phyloP scores from a whole-genome alignment of 129 eudicot genomes.

The Escallonia rubra region DNA sequence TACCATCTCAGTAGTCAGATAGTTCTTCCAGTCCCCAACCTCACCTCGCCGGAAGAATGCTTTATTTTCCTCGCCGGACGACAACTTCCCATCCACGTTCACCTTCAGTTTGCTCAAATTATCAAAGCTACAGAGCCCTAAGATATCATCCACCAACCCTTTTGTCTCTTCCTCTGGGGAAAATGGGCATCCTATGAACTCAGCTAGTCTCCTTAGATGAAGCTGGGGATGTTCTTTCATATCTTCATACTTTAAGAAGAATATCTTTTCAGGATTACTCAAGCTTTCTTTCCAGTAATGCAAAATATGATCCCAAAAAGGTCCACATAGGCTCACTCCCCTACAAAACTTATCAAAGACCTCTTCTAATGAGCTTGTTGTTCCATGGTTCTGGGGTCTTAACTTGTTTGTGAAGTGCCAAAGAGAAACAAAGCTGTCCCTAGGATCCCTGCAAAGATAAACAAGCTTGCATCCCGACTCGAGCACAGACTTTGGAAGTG shows the following conservation, averaged over 20 bases:
- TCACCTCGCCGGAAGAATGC: constrained; percentile 36
- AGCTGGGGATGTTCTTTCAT: constrained; percentile 4
- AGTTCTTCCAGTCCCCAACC: constrained; percentile 45
- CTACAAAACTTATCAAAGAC: constrained; percentile 21
- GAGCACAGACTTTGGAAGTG: too few species aligned
- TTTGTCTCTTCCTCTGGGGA: constrained; percentile 20
- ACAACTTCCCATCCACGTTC: constrained; percentile 43
- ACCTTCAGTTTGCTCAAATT: constrained; percentile 43
- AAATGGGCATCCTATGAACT: constrained; percentile 26
- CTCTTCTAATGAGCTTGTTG: constrained; percentile 6
- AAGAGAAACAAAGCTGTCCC: constrained; percentile 43
- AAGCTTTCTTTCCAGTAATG: constrained; percentile 19
- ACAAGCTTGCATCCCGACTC: constrained; percentile 20
- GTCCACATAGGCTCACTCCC: constrained; percentile 21
- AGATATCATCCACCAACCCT: constrained; percentile 54
- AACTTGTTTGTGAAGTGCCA: not conserved
- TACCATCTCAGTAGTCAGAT: constrained; percentile 33
- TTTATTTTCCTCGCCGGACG: constrained; percentile 14
- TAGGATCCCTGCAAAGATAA: constrained; percentile 42
- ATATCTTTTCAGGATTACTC: constrained; percentile 8
- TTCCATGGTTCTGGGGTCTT: not conserved
- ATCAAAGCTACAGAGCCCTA: constrained; percentile 23
- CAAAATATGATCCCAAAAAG: constrained; percentile 37
- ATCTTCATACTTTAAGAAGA: constrained; percentile 9
- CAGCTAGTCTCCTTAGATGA: constrained; percentile 15